A percentile compares a stretch with the other conserved stretches of the same genome.
phyloP scores from a whole-genome alignment of 768 basidiomycete species.

The Mrakia gelida region DNA sequence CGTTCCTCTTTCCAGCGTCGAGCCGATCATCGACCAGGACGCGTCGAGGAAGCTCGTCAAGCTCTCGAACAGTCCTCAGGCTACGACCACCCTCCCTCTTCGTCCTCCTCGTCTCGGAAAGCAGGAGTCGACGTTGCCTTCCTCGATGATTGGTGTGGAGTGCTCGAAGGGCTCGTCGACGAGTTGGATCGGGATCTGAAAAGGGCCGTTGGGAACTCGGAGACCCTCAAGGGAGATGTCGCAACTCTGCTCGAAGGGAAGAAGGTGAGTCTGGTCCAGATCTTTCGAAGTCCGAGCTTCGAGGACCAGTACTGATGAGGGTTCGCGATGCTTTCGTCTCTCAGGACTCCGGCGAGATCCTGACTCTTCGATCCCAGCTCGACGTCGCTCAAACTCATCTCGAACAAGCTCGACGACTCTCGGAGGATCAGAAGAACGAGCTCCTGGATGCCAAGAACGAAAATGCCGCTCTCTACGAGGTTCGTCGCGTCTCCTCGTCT shows the following conservation, averaged over 20 bases:
- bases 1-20: not conserved
- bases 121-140: constrained; percentile 27
- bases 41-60: constrained; percentile 9
- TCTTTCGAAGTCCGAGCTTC: not conserved
- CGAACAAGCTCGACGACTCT: constrained; percentile 14
- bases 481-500: not conserved
- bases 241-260: not conserved
- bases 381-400: constrained; percentile 16
- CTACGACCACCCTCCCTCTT: not conserved
- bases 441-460: constrained; percentile 31
- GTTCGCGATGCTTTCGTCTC: not conserved
- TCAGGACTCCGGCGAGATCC: not conserved
- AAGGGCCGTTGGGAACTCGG: constrained; percentile 6
- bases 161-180: constrained; percentile 24
- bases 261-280: not conserved
- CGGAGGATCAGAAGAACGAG: constrained; percentile 24
- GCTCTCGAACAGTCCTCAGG: not conserved
- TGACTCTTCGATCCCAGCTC: constrained; percentile 14
- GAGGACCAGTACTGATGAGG: not conserved
- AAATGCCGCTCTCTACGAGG: constrained; percentile 31
- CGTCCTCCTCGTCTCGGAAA: constrained; percentile 10
- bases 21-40: not conserved
- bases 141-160: constrained; percentile 27
- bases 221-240: constrained; percentile 9
- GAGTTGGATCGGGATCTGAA: constrained; percentile 20